These are phyloP conservation scores for Discostella stelligera DNA, from an alignment of 352 stramenopile genomes.

Conservation along the genomic window DNA sequence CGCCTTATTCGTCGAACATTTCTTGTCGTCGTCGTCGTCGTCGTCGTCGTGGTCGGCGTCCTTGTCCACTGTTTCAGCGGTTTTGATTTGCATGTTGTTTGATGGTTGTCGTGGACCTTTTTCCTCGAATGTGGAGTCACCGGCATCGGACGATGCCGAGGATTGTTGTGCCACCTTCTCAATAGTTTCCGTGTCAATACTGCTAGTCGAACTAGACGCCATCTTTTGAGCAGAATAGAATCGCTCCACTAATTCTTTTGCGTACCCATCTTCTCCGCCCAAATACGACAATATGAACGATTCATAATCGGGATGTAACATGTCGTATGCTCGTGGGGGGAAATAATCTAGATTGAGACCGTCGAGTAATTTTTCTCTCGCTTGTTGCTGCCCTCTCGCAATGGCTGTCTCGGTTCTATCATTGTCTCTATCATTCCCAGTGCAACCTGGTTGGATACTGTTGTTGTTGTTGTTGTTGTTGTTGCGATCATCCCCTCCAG, in stretches of 20 bases:
- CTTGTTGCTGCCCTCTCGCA: neutral
- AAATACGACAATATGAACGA: conserved; percentile 70
- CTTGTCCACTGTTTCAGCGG: neutral
- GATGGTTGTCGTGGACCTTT: neutral
- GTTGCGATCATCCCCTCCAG: conserved; percentile 11
- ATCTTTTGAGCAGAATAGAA: conserved; percentile 6
- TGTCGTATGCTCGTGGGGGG: conserved; percentile 33
- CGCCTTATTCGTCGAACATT: conserved; percentile 3
- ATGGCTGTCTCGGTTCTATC: neutral
- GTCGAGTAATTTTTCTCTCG: conserved; percentile 15
- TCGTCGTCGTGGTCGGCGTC: neutral
- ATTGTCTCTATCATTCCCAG: neutral
- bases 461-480: conserved; percentile 6
- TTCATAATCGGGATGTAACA: conserved; percentile 64
- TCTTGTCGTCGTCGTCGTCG: neutral
- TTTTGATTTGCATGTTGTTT: neutral
- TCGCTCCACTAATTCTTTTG: conserved; percentile 57
- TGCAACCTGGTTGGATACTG: neutral
- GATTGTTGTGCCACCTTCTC: neutral
- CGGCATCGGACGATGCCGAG: neutral
- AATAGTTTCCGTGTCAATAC: neutral
- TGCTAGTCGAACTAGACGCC: neutral
- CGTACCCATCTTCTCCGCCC: conserved; percentile 47
- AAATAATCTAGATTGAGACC: conserved; percentile 44
- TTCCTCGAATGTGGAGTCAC: neutral